Conservation (phyloP, 1,284 basidiomycete species). For the Cronartium quercuum region DNA sequence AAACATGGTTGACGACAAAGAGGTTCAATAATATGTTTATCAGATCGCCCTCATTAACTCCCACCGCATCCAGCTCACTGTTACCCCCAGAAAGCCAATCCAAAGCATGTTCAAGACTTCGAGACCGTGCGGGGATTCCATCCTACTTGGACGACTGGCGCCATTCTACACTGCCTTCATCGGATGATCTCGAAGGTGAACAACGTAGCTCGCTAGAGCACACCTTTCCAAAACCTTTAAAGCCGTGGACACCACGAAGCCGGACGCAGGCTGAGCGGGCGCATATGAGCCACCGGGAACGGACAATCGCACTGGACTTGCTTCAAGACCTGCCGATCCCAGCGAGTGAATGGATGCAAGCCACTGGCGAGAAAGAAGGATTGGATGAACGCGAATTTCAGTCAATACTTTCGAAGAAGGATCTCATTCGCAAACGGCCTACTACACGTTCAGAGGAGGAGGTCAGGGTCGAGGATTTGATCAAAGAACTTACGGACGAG, state of each 20-base stretch:
- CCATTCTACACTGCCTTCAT: too few species aligned
- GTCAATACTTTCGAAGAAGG: conserved; percentile 4
- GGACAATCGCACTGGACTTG: conserved; percentile 10
- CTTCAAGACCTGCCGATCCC: conserved; percentile 30
- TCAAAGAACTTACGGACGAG: conserved; percentile 24
- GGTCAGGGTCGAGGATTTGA: conserved; percentile 14
- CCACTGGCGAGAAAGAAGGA: not conserved
- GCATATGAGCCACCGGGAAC: conserved; percentile 25
- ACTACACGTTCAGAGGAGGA: conserved; percentile 9
- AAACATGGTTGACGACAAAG: too few species aligned
- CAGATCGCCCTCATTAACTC: too few species aligned
- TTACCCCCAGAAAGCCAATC: too few species aligned
- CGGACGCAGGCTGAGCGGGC: conserved; percentile 14
- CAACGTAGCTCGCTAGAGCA: too few species aligned
- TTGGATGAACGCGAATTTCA: conserved; percentile 11
- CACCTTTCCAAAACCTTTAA: conserved; percentile 15
- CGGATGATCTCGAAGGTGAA: too few species aligned
- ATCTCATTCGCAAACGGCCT: conserved; percentile 4
- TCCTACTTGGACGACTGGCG: not conserved
- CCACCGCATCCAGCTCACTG: too few species aligned
- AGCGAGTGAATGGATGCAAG: not conserved
- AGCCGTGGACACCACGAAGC: conserved; percentile 5
- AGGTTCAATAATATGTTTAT: too few species aligned
- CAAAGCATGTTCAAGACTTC: too few species aligned
- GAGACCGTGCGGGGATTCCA: conserved; percentile 21